Evolutionary conservation across 2,329 filamentous ascomycete species (phyloP).

Genomic region (Hypoxylon sp.): DNA sequence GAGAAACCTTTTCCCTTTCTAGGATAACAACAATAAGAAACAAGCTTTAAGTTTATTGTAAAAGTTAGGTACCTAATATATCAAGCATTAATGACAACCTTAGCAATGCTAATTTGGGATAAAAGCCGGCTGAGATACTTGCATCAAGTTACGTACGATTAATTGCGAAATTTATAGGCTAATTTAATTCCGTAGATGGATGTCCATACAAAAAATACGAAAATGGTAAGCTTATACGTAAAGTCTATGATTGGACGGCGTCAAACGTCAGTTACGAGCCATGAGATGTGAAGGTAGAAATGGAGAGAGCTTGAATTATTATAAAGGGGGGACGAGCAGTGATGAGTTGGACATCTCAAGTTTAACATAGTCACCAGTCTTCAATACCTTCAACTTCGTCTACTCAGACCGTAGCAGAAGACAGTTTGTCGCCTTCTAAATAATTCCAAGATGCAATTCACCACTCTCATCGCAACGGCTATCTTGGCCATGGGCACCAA

Average conservation of each 20-base stretch:
- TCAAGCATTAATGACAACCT: no score
- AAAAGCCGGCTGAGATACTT: no score
- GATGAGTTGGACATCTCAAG: neutral
- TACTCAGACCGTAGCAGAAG: neutral
- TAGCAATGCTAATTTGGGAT: no score
- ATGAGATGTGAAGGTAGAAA: neutral
- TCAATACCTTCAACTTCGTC: neutral
- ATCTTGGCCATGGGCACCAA: conserved; percentile 2
- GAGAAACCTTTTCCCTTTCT: no score
- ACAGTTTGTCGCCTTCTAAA: neutral
- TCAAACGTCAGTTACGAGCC: neutral
- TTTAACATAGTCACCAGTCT: neutral
- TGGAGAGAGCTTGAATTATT: neutral
- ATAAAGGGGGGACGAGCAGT: neutral
- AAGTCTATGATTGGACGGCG: neutral
- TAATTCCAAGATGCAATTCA: conserved; percentile 8
- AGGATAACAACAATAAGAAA: no score
- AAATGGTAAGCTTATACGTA: neutral
- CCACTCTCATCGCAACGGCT: conserved; percentile 2
- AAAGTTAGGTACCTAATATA: no score
- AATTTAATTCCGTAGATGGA: no score
- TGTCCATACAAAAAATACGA: conserved; percentile 21
- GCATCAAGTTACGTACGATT: no score
- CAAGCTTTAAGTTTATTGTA: no score
- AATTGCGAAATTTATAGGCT: no score